Evolutionary conservation across 1,139 yeast species (phyloP).

Genomic region (Eremothecium cymbalariae): DNA sequence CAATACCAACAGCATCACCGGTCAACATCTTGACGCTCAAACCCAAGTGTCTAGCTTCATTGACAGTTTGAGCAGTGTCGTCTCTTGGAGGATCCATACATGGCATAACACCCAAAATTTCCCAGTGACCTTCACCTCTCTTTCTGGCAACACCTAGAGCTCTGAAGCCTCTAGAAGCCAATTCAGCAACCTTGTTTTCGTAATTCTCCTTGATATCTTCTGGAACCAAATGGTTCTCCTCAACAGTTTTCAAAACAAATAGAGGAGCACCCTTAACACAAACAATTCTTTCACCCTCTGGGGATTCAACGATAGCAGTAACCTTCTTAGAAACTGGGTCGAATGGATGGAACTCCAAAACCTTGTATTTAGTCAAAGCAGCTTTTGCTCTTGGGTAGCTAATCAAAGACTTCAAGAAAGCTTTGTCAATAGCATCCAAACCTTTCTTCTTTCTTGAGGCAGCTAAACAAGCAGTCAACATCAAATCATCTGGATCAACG

Average conservation of each 20-base stretch:
- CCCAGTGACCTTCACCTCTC: conserved; percentile 99
- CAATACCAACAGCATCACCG: conserved; percentile 99
- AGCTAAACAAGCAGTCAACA: conserved; percentile 97
- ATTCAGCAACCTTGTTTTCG: conserved; percentile 95
- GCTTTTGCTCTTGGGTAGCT: conserved; percentile 88
- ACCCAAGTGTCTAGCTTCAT: conserved; percentile 90
- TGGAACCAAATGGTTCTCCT: conserved; percentile 93
- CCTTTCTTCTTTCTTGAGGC: conserved; percentile 99
- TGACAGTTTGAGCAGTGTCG: conserved; percentile 92
- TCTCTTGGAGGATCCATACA: conserved; percentile 99
- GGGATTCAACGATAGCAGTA: conserved; percentile 89
- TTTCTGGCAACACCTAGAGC: conserved; percentile 98
- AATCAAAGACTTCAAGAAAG: conserved; percentile 87
- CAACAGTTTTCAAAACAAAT: conserved; percentile 89
- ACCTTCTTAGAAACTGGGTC: conserved; percentile 97
- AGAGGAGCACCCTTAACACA: conserved; percentile 99
- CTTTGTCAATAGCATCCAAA: conserved; percentile 96
- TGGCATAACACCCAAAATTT: conserved; percentile 95
- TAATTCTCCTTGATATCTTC: conserved; percentile 92
- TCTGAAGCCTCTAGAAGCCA: conserved; percentile 97
- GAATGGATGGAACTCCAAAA: conserved; percentile 91
- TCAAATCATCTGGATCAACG: conserved; percentile 93
- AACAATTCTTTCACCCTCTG: conserved; percentile 91
- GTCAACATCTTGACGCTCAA: conserved; percentile 95
- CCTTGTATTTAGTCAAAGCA: conserved; percentile 92